Base-by-base conservation (phyloP, 495 filamentous ascomycete species). In the Penicillium nucicola region DNA sequence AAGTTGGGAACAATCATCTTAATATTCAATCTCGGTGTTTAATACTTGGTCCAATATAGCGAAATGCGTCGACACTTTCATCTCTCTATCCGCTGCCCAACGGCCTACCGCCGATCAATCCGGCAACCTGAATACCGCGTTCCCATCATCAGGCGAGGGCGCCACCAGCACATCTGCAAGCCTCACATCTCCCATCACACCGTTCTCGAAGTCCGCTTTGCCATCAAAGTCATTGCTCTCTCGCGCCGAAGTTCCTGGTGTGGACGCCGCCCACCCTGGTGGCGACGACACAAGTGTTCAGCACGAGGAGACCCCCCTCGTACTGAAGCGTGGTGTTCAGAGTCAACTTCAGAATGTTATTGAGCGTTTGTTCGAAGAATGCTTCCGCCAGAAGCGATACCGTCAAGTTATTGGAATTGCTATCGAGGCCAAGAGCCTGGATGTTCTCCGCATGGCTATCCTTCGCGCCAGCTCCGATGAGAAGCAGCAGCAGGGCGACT, bases 351-450 rank as follows among this genome's bases (percentile, higher is more conserved):
- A 97, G 53, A 67, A 71, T 22, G 82, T 95, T 19, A 92, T 97
- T 48, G 84, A 96, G 65, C 80, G 88, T 20, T 72, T 99, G 40
- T 97, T 99, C 55, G 89, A 96, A 69, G 87, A 81, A 64, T 96
- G 93, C 70, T 88, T 96, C 61, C 75, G 80, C 48, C 84, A 90
- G 58, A 90, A 86, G 48, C 84, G 90, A 42, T 99, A 96, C 72
- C 83, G 89, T 49, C 95, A 97, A 68, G 95, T 97, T n/a, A 92
- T 99, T 50, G 95, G 95, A 43, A 97, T 99, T 52, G 93, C 95
- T 11, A 86, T 99, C 32, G 95, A 99, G 63, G 95, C 95, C 25
- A 88, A 91, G 65, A 93, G 90, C 59, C 78, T 97, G 30, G 88
- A 95, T 45, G 87, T 97, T 19, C 84, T 99, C 20, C 87, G 89